Evolutionary conservation across 169 alveolate genomes (phyloP).

Genomic region (Plasmodium vinckei): DNA sequence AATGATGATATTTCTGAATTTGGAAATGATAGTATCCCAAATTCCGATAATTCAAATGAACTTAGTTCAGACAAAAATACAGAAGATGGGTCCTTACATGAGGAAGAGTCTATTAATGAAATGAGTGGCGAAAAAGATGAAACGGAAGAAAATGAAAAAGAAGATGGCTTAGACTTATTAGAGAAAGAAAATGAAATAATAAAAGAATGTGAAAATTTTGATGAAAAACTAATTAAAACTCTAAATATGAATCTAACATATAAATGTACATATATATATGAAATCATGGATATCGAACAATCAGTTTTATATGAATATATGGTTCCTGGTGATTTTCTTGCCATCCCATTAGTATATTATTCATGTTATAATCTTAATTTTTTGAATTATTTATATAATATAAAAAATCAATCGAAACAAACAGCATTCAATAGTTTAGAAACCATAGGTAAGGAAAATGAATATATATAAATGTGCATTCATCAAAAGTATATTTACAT

Average conservation of each 20-base stretch:
- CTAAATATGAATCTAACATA: constrained; percentile 52
- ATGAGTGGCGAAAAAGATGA: constrained; percentile 7
- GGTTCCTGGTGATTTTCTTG: constrained; percentile 60
- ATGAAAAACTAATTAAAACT: constrained; percentile 12
- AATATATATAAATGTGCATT: too few relatives aligned
- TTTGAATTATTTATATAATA: constrained; percentile 17
- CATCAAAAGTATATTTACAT: too few relatives aligned
- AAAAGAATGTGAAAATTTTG: constrained; percentile 26
- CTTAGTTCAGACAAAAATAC: too few relatives aligned
- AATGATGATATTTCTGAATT: neutral
- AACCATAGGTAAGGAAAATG: too few relatives aligned
- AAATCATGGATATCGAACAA: constrained; percentile 27
- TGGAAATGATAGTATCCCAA: neutral
- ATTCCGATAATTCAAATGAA: neutral
- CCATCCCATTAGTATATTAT: constrained; percentile 46
- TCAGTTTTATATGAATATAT: constrained; percentile 28
- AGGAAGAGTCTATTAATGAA: neutral
- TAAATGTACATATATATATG: constrained; percentile 58
- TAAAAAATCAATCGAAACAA: neutral
- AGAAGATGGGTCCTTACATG: neutral
- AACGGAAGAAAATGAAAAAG: neutral
- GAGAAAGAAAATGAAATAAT: neutral
- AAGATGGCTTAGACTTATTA: neutral
- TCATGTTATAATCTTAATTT: constrained; percentile 35
- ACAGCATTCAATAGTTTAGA: too few relatives aligned